Conservation (phyloP, 352 stramenopile genomes). For the Globisporangium acanthophoron region DNA sequence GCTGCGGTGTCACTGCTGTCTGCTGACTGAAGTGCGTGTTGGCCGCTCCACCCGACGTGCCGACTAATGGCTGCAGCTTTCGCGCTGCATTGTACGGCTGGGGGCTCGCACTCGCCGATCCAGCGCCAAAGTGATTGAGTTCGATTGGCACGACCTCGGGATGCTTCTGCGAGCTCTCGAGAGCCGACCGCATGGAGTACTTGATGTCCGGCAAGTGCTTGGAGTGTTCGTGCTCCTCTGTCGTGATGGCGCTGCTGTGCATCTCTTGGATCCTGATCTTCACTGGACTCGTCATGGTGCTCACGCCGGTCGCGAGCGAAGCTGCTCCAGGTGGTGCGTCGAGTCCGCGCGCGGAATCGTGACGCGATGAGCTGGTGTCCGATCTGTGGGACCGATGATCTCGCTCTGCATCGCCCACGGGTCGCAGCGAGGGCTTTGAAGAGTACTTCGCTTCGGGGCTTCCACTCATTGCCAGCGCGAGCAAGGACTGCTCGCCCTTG, state of each 20-base stretch:
- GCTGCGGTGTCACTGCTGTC: not conserved
- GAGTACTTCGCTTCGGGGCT: not conserved
- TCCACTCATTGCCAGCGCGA: constrained; percentile 10
- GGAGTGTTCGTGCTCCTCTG: constrained; percentile 10
- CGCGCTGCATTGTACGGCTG: constrained; percentile 6
- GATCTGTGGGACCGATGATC: not conserved
- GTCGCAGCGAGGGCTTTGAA: not conserved
- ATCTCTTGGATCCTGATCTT: constrained; percentile 13
- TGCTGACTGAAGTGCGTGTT: not conserved
- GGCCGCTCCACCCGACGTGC: too few relatives aligned
- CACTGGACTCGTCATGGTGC: constrained; percentile 2
- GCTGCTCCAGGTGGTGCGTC: not conserved
- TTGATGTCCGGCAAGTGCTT: constrained; percentile 8
- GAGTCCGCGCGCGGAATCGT: not conserved
- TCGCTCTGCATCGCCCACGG: not conserved
- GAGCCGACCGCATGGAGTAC: constrained; percentile 10
- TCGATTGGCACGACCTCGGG: not conserved
- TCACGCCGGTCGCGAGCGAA: not conserved
- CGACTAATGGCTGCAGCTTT: constrained; percentile 10
- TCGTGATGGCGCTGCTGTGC: constrained; percentile 6
- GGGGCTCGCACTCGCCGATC: not conserved
- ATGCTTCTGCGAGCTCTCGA: not conserved
- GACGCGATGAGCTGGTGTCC: not conserved
- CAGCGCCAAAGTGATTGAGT: not conserved
- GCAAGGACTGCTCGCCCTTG: constrained; percentile 13